Base-by-base conservation (phyloP, 345 rosid genomes). In the Eucalyptus melliodora region DNA sequence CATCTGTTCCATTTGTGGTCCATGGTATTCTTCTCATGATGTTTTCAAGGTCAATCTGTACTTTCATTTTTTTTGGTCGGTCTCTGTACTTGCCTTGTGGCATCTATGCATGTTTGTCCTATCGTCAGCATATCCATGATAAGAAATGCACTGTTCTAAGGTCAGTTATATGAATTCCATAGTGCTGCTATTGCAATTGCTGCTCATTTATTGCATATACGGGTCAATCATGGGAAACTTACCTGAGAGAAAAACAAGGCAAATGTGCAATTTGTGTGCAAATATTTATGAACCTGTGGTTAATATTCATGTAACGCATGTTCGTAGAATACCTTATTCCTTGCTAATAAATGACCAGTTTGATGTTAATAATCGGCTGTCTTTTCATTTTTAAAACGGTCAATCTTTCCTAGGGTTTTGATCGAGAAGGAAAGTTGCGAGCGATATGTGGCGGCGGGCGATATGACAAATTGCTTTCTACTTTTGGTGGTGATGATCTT, bases 361-460 rank as follows among this genome's bases (percentile, higher is more conserved):
- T 77, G 85, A 77, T 77, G 85, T 77, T 77, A 77, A 40, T 77
- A 77, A 77, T 21, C 30, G 1, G 59, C 12, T 34, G 53, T 40
- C 26, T 34, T 45, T 44, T 89, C 49, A 45, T 60, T 51, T 88
- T 88, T 62, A 31, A 50, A 88, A 89, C 27, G 90, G 69, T 47
- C 27, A 51, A 53, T 90, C 88, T 91, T 37, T 83, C 77, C 50
- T 81, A 97, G 98, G 98, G 98, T 86, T 97, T 97, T 86, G 99
- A 97, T 91, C 95, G 97, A 55, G 94, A 93, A 87, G 96, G 98
- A 87, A 96, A 96, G 93, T 89, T 97, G 91, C 92, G 99, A 93
- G 99, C 99, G 89, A 96, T 97, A 89, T 96, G 99, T 87, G 99
- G 99, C 34, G 98, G 99, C 50, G 99, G 99, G 82, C 93, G 97